Conservation (phyloP, 768 basidiomycete species). For the Suillus occidentalis region DNA sequence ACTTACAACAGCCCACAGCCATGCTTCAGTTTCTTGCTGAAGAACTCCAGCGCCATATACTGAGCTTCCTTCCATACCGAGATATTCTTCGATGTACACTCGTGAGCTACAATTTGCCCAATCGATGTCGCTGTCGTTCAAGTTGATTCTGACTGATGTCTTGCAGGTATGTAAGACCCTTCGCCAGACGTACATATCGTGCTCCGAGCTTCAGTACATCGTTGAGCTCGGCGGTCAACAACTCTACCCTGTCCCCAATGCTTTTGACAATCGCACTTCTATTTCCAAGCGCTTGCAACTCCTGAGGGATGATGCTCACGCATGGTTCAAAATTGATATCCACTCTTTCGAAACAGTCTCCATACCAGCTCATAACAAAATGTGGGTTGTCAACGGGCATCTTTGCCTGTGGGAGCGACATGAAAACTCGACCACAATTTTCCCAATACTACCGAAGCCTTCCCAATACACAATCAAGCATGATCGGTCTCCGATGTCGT, state of each 20-base stretch:
- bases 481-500: not conserved
- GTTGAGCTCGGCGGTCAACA: not conserved
- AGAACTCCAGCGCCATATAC: not conserved
- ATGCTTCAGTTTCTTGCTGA: not conserved
- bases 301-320: not conserved
- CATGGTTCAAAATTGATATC: not conserved
- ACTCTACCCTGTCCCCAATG: not conserved
- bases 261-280: not conserved
- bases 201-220: constrained; percentile 1
- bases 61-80: not conserved
- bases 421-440: not conserved
- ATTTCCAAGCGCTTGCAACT: not conserved
- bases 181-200: not conserved
- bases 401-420: constrained; percentile 1
- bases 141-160: not conserved
- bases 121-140: not conserved
- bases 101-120: not conserved
- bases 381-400: constrained; percentile 1
- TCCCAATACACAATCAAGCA: not conserved
- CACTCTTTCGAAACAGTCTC: not conserved
- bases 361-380: not conserved
- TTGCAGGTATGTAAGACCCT: not conserved
- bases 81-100: not conserved
- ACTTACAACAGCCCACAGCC: not conserved
- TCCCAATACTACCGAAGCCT: not conserved